Evolutionary conservation across 2,329 filamentous ascomycete genomes (phyloP).

Genomic region (Didymellaceae sp.): DNA sequence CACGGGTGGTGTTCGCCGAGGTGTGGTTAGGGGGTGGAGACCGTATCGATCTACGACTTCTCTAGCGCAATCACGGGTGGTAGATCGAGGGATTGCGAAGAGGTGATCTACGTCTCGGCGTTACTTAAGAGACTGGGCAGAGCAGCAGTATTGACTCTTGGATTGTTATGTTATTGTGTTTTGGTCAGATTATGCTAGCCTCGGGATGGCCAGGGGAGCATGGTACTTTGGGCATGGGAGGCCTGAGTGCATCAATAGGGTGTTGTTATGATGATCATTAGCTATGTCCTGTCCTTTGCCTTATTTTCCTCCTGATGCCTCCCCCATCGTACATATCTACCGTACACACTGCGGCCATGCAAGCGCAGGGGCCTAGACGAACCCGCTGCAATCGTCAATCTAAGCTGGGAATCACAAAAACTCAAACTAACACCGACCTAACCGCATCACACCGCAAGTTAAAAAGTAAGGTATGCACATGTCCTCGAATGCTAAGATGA

Average conservation of each 20-base stretch:
- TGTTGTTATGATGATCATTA: too few species aligned
- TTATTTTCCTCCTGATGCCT: too few species aligned
- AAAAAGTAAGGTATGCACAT: neutral
- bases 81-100: neutral
- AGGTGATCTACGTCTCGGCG: slow-evolving; percentile 3
- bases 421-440: neutral
- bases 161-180: too few species aligned
- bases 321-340: too few species aligned
- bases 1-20: neutral
- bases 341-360: neutral
- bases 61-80: neutral
- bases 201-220: too few species aligned
- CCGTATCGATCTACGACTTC: slow-evolving; percentile 1
- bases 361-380: neutral
- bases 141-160: too few species aligned
- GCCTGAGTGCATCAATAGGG: too few species aligned
- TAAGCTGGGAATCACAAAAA: neutral
- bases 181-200: too few species aligned
- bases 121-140: too few species aligned
- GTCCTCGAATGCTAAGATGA: neutral
- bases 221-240: too few species aligned
- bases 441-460: too few species aligned
- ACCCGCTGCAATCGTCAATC: neutral
- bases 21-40: neutral
- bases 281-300: too few species aligned